Conservation (phyloP, 345 rosid genomes). For the Pugionium dolabratum region DNA sequence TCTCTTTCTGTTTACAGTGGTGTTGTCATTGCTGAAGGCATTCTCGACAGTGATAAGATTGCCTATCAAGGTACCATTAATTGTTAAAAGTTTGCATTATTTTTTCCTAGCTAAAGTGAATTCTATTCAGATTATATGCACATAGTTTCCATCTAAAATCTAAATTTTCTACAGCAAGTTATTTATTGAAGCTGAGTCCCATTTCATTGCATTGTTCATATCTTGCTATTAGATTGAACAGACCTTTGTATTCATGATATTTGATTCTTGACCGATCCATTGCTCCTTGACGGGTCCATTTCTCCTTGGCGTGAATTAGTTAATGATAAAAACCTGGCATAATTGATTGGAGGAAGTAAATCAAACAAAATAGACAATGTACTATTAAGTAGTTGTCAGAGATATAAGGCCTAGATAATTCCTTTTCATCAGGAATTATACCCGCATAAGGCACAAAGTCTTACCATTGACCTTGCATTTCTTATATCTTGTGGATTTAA, state of each 20-base stretch:
- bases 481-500: neutral
- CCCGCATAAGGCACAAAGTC: neutral
- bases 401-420: neutral
- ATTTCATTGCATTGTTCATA: neutral
- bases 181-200: neutral
- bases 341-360: conserved; percentile 2
- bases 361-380: neutral
- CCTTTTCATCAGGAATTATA: neutral
- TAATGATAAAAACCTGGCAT: conserved; percentile 7
- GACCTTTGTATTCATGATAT: conserved; percentile 9
- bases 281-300: neutral
- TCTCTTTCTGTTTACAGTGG: conserved; percentile 65
- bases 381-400: conserved; percentile 1
- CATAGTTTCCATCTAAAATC: neutral
- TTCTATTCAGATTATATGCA: neutral
- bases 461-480: neutral
- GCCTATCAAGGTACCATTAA: conserved; percentile 54
- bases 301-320: conserved; percentile 1
- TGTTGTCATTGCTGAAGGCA: conserved; percentile 90
- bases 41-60: conserved; percentile 55
- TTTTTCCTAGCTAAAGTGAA: neutral
- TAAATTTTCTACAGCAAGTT: neutral
- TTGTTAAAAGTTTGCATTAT: conserved; percentile 11
- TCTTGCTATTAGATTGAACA: conserved; percentile 5
- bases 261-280: neutral